phyloP scores from a whole-genome alignment of 2,329 filamentous ascomycete species.

The Nemania bipapillata region DNA sequence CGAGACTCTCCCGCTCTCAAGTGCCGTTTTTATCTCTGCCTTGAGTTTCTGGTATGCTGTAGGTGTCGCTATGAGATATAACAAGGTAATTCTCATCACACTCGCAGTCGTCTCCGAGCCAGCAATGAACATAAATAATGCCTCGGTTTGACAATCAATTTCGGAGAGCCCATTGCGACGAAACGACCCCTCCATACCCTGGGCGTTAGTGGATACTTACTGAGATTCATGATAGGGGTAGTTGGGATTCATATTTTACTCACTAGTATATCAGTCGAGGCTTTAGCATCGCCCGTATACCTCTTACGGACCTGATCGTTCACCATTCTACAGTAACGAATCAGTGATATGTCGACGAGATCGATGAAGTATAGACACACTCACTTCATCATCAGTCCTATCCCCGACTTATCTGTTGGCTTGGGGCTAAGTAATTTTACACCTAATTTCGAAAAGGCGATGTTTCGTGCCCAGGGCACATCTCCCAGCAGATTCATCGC shows the following conservation, averaged over 20 bases:
- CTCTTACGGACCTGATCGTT: constrained; percentile 29
- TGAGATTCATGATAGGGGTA: not conserved
- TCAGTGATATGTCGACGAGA: not conserved
- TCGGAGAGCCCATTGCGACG: constrained; percentile 49
- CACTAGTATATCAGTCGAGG: constrained; percentile 41
- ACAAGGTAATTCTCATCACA: constrained; percentile 59
- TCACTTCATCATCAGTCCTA: constrained; percentile 43
- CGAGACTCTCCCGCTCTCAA: constrained; percentile 49
- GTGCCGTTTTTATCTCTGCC: constrained; percentile 56
- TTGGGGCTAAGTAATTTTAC: constrained; percentile 41
- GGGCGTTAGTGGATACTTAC: not conserved
- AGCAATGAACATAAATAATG: constrained; percentile 46
- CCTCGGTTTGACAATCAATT: constrained; percentile 48
- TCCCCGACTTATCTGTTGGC: constrained; percentile 34
- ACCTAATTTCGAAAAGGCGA: constrained; percentile 37
- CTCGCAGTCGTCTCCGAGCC: constrained; percentile 64
- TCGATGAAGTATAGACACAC: not conserved
- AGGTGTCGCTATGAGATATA: constrained; percentile 61
- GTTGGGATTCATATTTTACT: constrained; percentile 4
- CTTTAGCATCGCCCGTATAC: constrained; percentile 12
- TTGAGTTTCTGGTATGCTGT: constrained; percentile 58
- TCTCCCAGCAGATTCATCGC: constrained; percentile 33
- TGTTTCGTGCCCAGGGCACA: constrained; percentile 37
- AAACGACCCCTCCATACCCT: constrained; percentile 46
- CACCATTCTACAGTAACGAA: constrained; percentile 16